Base-by-base conservation (phyloP, 2,329 filamentous ascomycete genomes). In the Clonostachys sp. region DNA sequence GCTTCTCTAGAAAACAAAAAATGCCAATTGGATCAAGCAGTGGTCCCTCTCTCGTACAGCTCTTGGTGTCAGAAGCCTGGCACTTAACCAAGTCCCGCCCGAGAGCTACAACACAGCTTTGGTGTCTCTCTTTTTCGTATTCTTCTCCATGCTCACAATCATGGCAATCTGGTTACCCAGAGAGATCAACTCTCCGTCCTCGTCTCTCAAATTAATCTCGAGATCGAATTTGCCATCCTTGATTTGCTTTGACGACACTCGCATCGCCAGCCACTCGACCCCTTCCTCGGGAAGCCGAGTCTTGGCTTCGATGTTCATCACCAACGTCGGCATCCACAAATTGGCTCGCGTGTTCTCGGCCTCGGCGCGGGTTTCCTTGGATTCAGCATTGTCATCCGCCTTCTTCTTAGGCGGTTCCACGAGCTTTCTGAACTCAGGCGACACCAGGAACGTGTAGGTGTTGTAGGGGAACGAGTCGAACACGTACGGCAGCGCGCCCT, bases 291-390 rank as follows among this genome's bases (percentile, higher is more conserved):
- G 86, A 43, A 91, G 61, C 6, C 74, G 62, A 59, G 84, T 87
- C 70, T 91, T 91, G 41, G 89, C 68, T 55, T 91, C 87, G 35
- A 91, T 57, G 60, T 87, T 89, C 57, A 91, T 63, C 33, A 83
- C 66, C 4, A 91, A 64, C 0, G 87, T 91, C 1, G 85, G 86
- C 60, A 87, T 88, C 86, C 85, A 89, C 55, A 79, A 80, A 34
- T 61, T 53, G 5, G 18, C 18, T 33, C 13, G 13, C 17, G 10
- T 17, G 12, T 57, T 53, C 36, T 58, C 53, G 8, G 55, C 55
- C 35, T 49, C 50, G 38, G 50, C 54, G 24, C 45, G 45, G 17
- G 65, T 61, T 30, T 62, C 56, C 48, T 66, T 70, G 10, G 63
- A 63, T 61, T 87, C 81, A 18, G 86, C 64, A 30, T 30, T 30